These are phyloP conservation scores for Pseudogymnoascus sp. DNA, from an alignment of 2,329 filamentous ascomycete genomes.

Conservation along the genomic window DNA sequence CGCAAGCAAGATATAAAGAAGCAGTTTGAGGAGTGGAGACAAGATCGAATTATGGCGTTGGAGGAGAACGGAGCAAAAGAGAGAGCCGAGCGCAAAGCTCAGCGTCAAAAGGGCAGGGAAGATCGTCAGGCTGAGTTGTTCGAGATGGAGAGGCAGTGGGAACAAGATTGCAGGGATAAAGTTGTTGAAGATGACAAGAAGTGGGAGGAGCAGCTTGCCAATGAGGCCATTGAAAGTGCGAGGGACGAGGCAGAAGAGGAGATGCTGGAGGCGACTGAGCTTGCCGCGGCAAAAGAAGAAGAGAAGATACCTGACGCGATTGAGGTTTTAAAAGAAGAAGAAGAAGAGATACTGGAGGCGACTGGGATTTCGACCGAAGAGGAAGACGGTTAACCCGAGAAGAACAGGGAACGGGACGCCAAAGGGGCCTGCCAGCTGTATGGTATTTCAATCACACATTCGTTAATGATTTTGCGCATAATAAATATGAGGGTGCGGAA, in stretches of 20 bases:
- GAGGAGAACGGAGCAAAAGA: not conserved
- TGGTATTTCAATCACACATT: not conserved
- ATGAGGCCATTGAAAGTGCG: not conserved
- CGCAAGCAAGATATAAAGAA: not conserved
- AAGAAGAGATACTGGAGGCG: not conserved
- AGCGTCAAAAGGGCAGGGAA: not conserved
- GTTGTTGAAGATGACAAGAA: not conserved
- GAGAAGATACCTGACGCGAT: not conserved
- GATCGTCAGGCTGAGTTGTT: not conserved
- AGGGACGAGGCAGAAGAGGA: not conserved
- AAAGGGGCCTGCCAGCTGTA: not conserved
- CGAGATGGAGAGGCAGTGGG: conserved; percentile 7
- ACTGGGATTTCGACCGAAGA: not conserved
- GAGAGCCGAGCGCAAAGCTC: not conserved
- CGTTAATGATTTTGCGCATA: not conserved
- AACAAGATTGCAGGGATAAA: not conserved
- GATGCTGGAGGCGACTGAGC: not conserved
- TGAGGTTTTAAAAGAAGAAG: not conserved
- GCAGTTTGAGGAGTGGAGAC: not conserved
- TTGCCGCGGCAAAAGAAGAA: not conserved
- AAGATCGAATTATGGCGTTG: not conserved
- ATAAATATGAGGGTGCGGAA: not conserved
- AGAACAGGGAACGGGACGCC: not conserved
- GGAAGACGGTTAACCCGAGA: not conserved
- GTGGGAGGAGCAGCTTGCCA: conserved; percentile 2